These are phyloP conservation scores for Aspergillus phoenicis DNA, from an alignment of 2,329 filamentous ascomycete species.

Conservation along the genomic window DNA sequence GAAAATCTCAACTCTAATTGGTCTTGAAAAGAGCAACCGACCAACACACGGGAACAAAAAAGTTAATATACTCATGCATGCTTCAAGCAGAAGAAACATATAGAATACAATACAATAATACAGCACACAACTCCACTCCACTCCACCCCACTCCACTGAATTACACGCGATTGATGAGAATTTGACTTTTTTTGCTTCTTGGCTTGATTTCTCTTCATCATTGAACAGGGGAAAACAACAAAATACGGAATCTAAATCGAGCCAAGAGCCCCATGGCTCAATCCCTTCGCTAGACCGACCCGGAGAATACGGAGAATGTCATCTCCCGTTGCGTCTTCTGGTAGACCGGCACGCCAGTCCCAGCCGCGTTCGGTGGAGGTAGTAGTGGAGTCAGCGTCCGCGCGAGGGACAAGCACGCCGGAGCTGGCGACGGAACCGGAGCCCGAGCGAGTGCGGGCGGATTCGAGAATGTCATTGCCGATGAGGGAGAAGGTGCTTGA, in stretches of 20 bases:
- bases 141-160: too few species aligned
- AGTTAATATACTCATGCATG: too few species aligned
- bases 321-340: constrained; percentile 60
- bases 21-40: too few species aligned
- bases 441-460: constrained; percentile 36
- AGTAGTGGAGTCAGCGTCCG: constrained; percentile 24
- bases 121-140: background rate
- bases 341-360: constrained; percentile 69
- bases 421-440: constrained; percentile 57
- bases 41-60: too few species aligned
- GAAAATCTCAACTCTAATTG: too few species aligned
- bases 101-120: constrained; percentile 1
- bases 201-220: background rate
- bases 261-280: constrained; percentile 50
- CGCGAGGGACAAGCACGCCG: constrained; percentile 48
- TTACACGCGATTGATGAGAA: too few species aligned
- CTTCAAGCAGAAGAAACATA: background rate
- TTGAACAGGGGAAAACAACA: background rate
- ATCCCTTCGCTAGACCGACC: constrained; percentile 71
- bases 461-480: constrained; percentile 70
- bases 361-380: constrained; percentile 58
- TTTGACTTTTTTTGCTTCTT: background rate
- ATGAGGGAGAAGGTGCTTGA: constrained; percentile 68
- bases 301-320: constrained; percentile 75
- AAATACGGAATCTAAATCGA: background rate